Percentiles rank a stretch among this genome's conserved stretches.
Evolutionary conservation across 257 asterid species (phyloP).

Genomic region (Primulina eburnea): DNA sequence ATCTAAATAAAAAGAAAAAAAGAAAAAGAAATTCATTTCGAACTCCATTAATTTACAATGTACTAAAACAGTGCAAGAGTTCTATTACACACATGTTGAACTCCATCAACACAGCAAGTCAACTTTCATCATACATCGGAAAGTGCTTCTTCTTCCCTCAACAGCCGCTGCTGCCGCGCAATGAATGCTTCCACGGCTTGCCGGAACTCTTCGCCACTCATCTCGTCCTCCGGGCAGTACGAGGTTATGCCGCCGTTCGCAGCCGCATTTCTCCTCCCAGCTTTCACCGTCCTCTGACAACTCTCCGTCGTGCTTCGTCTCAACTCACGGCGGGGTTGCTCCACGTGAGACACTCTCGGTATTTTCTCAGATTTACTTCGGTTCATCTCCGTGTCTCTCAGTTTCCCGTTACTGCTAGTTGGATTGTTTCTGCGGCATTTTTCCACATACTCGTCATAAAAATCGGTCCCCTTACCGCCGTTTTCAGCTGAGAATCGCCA

Average conservation of each 20-base stretch:
- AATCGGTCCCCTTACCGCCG: constrained; percentile 32
- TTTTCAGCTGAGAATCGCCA: constrained; percentile 29
- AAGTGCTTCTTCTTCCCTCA: constrained; percentile 62
- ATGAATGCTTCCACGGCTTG: constrained; percentile 79
- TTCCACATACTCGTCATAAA: constrained; percentile 63
- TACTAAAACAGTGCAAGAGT: neutral
- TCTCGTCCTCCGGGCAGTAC: constrained; percentile 42
- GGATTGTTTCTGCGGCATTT: constrained; percentile 37
- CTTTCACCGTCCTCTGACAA: constrained; percentile 20
- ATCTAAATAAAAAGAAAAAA: too few relatives aligned
- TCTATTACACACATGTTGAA: neutral
- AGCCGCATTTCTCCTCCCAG: constrained; percentile 12
- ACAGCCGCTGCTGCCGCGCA: constrained; percentile 74
- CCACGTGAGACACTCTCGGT: constrained; percentile 3
- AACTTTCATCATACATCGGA: constrained; percentile 22
- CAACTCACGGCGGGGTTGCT: constrained; percentile 18
- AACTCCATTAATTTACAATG: too few relatives aligned
- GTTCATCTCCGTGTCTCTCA: constrained; percentile 12
- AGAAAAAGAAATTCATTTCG: too few relatives aligned
- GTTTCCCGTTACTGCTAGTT: constrained; percentile 5
- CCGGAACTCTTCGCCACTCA: constrained; percentile 84
- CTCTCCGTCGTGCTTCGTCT: constrained; percentile 32
- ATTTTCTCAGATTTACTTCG: constrained; percentile 36
- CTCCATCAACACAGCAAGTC: neutral
- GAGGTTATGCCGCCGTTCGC: constrained; percentile 9